phyloP scores from a whole-genome alignment of 2,329 filamentous ascomycete genomes.

The Apiospora aurea region DNA sequence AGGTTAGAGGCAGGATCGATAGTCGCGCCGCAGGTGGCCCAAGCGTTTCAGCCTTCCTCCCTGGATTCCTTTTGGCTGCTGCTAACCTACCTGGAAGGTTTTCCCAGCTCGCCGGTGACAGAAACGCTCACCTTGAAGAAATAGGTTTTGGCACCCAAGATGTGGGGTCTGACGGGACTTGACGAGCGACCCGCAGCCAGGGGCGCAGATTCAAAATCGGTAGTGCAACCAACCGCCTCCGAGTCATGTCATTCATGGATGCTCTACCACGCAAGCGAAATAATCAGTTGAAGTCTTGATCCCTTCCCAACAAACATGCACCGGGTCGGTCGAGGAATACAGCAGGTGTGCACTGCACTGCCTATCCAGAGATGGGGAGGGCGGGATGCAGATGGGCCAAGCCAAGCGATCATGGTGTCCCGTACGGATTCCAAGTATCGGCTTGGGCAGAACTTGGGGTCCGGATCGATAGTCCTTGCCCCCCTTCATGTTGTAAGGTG shows the following conservation, averaged over 20 bases:
- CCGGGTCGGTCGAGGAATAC: neutral
- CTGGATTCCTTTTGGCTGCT: neutral
- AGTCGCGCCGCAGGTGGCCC: constrained; percentile 11
- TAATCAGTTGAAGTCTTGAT: neutral
- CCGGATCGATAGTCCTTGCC: neutral
- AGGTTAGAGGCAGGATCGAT: neutral
- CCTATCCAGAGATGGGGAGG: neutral
- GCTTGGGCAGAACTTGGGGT: neutral
- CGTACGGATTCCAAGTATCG: neutral
- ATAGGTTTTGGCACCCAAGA: neutral
- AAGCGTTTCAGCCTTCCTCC: neutral
- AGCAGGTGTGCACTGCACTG: neutral
- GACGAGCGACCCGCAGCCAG: constrained; percentile 18
- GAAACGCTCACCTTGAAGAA: constrained; percentile 19
- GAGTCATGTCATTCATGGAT: constrained; percentile 13
- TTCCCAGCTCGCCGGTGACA: constrained; percentile 13
- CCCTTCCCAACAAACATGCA: neutral
- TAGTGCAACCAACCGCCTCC: constrained; percentile 18
- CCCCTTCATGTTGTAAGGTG: neutral
- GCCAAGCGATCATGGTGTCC: neutral
- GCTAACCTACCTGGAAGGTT: neutral
- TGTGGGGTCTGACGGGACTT: constrained; percentile 4
- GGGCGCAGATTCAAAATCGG: constrained; percentile 19
- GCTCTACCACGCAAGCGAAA: constrained; percentile 4
- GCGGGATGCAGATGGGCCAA: neutral